Conservation (phyloP, 148 eudicot genomes). For the Diospyros kaki region DNA sequence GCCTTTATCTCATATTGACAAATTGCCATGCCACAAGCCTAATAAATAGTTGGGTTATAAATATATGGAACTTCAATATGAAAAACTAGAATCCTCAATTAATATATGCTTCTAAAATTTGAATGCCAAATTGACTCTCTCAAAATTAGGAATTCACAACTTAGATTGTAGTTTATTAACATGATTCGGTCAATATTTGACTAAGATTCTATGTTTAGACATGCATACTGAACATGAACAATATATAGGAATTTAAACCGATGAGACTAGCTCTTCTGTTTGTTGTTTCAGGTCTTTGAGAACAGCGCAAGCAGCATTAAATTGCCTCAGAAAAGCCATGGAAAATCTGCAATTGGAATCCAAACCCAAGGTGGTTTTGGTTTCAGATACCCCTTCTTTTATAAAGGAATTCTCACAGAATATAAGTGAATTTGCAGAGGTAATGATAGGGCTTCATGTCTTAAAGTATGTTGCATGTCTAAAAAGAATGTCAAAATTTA, state of each 20-base stretch:
- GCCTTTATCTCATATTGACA: too few relatives aligned
- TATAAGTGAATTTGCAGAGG: slow-evolving; percentile 71
- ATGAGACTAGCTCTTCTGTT: neutral
- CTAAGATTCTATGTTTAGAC: neutral
- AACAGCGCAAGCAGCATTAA: slow-evolving; percentile 66
- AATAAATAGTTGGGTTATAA: too few relatives aligned
- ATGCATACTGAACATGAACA: too few relatives aligned
- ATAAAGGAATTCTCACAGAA: slow-evolving; percentile 41
- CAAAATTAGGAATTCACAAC: too few relatives aligned
- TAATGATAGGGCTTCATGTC: slow-evolving; percentile 16
- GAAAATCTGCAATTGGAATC: slow-evolving; percentile 24
- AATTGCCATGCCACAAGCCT: too few relatives aligned
- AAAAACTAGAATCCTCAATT: too few relatives aligned
- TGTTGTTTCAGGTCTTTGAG: slow-evolving; percentile 53
- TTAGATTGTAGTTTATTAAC: too few relatives aligned
- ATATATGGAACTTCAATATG: too few relatives aligned
- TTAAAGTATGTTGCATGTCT: neutral
- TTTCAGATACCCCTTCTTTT: slow-evolving; percentile 84
- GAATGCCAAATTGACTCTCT: too few relatives aligned
- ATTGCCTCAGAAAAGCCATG: slow-evolving; percentile 58
- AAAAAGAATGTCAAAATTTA: slow-evolving; percentile 1
- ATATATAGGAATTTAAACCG: neutral
- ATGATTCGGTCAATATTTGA: too few relatives aligned
- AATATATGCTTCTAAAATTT: too few relatives aligned
- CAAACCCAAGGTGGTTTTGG: slow-evolving; percentile 63